phyloP scores from a whole-genome alignment of 805 yeast species.

The Saccharomycopsis guyanensis region DNA sequence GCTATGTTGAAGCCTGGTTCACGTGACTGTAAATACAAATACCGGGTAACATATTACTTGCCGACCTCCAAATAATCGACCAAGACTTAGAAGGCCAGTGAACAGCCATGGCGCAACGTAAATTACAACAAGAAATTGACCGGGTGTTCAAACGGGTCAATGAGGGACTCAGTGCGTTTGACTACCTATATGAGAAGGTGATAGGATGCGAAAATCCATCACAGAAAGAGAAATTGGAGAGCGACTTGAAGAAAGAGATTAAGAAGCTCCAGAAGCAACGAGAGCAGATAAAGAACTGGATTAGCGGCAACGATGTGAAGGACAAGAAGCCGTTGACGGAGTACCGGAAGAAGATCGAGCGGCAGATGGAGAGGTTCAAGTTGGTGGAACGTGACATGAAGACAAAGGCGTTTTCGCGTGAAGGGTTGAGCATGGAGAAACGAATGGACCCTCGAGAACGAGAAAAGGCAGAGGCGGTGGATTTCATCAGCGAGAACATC shows the following conservation, averaged over 20 bases:
- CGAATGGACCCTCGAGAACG: conserved; percentile 66
- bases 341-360: conserved; percentile 59
- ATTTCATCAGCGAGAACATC: conserved; percentile 18
- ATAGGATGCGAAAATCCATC: conserved; percentile 73
- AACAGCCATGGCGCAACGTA: conserved; percentile 38
- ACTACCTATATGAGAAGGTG: conserved; percentile 77
- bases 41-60: too few relatives aligned
- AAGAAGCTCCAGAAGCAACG: conserved; percentile 88
- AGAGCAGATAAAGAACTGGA: conserved; percentile 94
- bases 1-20: too few relatives aligned
- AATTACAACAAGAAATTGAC: conserved; percentile 69
- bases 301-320: conserved; percentile 83
- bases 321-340: conserved; percentile 79
- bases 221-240: conserved; percentile 88
- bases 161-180: conserved; percentile 85
- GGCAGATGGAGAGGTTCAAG: conserved; percentile 93
- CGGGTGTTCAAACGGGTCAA: conserved; percentile 85
- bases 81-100: too few relatives aligned
- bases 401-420: conserved; percentile 90
- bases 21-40: too few relatives aligned
- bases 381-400: conserved; percentile 89
- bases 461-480: conserved; percentile 36
- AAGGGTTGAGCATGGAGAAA: conserved; percentile 72
- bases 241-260: conserved; percentile 88
- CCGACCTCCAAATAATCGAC: too few relatives aligned